These are phyloP conservation scores for Boletus edulis DNA, from an alignment of 768 basidiomycete species.

Conservation along the genomic window DNA sequence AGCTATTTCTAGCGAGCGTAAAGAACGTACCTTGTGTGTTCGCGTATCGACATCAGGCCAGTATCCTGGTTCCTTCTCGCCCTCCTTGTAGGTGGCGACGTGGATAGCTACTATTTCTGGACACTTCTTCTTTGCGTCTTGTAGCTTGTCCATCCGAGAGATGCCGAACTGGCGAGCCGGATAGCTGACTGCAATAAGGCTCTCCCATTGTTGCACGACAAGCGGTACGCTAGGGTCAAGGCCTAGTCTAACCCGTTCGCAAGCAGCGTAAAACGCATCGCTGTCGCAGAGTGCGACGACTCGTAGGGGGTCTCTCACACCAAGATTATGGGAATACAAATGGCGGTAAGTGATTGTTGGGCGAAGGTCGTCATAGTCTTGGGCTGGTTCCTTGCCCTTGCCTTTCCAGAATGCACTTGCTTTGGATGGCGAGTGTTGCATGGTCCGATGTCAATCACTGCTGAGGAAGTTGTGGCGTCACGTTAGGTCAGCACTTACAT, in stretches of 20 bases:
- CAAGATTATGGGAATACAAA: constrained; percentile 62
- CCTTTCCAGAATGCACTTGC: constrained; percentile 46
- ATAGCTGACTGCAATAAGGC: constrained; percentile 93
- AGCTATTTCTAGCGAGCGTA: not conserved
- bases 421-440: constrained; percentile 8
- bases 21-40: constrained; percentile 79
- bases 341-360: constrained; percentile 80
- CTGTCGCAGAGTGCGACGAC: constrained; percentile 90
- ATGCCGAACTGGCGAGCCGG: constrained; percentile 92
- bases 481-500: too few relatives aligned
- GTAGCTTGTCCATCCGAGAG: constrained; percentile 81
- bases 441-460: not conserved
- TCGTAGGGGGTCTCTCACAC: constrained; percentile 73
- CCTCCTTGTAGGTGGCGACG: constrained; percentile 92
- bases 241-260: constrained; percentile 80
- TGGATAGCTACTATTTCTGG: constrained; percentile 84
- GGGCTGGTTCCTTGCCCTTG: constrained; percentile 44
- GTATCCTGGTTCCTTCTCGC: constrained; percentile 83
- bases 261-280: constrained; percentile 81
- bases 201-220: constrained; percentile 86
- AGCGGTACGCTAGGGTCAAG: constrained; percentile 63
- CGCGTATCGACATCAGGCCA: constrained; percentile 86
- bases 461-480: too few relatives aligned
- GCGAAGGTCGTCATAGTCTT: constrained; percentile 58
- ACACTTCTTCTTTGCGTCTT: constrained; percentile 83